Conservation (phyloP, 2,329 filamentous ascomycete genomes). For the Diaporthe humulicola region DNA sequence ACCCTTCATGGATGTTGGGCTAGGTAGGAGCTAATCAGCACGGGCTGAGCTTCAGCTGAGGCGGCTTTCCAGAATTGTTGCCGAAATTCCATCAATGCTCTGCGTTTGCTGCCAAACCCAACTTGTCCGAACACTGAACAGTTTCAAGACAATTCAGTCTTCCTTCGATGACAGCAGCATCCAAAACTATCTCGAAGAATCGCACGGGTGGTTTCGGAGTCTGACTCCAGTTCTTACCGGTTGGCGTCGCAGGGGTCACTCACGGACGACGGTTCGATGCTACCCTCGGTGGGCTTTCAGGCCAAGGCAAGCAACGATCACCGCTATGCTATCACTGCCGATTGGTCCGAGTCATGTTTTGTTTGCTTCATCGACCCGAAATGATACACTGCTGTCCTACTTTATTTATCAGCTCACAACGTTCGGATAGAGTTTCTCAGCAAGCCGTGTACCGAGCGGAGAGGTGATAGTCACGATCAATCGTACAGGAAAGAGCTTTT, state of each 20-base stretch:
- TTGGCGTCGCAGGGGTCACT: neutral
- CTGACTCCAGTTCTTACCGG: neutral
- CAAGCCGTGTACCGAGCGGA: neutral
- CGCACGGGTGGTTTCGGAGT: constrained; percentile 8
- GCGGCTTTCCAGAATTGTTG: constrained; percentile 14
- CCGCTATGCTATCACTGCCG: constrained; percentile 3
- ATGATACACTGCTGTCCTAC: constrained; percentile 6
- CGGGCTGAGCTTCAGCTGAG: constrained; percentile 12
- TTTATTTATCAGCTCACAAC: constrained; percentile 12
- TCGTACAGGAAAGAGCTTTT: neutral
- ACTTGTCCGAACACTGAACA: neutral
- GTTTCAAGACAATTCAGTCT: constrained; percentile 13
- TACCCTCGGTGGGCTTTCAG: neutral
- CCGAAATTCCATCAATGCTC: constrained; percentile 14
- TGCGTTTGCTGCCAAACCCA: constrained; percentile 5
- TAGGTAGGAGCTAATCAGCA: neutral
- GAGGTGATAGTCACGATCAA: neutral
- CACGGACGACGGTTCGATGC: neutral
- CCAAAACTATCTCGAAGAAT: neutral
- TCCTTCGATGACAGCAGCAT: neutral
- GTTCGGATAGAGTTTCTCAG: neutral
- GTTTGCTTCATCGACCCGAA: constrained; percentile 24
- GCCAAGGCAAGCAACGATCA: constrained; percentile 8
- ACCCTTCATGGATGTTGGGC: constrained; percentile 12
- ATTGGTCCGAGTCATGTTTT: constrained; percentile 25